These are phyloP conservation scores for Wallacemonas sp. DNA, from an alignment of 208 protist species.

Conservation along the genomic window DNA sequence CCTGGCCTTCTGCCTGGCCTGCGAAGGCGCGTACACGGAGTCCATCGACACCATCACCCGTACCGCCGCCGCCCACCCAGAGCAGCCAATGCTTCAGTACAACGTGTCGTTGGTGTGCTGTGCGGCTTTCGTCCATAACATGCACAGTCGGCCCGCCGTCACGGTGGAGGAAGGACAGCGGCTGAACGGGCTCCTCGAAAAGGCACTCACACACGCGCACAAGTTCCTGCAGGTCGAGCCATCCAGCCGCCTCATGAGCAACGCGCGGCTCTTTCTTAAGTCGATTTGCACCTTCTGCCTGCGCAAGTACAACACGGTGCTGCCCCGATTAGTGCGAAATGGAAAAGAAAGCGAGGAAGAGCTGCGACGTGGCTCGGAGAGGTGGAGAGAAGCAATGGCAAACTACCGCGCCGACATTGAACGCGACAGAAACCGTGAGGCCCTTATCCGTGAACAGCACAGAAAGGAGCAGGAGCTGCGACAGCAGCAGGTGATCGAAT, in stretches of 20 bases:
- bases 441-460: conserved; percentile 31
- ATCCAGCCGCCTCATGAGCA: conserved; percentile 31
- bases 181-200: conserved; percentile 42
- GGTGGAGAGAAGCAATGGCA: conserved; percentile 48
- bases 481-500: conserved; percentile 40
- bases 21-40: conserved; percentile 53
- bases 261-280: conserved; percentile 36
- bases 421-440: conserved; percentile 31
- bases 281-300: conserved; percentile 54
- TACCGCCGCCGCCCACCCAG: conserved; percentile 18
- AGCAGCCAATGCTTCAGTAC: conserved; percentile 56
- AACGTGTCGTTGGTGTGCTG: conserved; percentile 75
- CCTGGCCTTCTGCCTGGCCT: conserved; percentile 74
- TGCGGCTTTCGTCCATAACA: conserved; percentile 53
- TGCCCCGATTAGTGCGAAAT: conserved; percentile 42
- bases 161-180: conserved; percentile 37
- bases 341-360: conserved; percentile 47
- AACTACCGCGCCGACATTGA: conserved; percentile 43
- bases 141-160: conserved; percentile 33
- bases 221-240: conserved; percentile 35
- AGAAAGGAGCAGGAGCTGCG: conserved; percentile 34
- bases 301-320: conserved; percentile 42
- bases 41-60: conserved; percentile 50
- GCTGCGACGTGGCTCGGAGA: conserved; percentile 32
- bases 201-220: conserved; percentile 31